Conservation (phyloP, 768 basidiomycete genomes). For the Collybia sp. region DNA sequence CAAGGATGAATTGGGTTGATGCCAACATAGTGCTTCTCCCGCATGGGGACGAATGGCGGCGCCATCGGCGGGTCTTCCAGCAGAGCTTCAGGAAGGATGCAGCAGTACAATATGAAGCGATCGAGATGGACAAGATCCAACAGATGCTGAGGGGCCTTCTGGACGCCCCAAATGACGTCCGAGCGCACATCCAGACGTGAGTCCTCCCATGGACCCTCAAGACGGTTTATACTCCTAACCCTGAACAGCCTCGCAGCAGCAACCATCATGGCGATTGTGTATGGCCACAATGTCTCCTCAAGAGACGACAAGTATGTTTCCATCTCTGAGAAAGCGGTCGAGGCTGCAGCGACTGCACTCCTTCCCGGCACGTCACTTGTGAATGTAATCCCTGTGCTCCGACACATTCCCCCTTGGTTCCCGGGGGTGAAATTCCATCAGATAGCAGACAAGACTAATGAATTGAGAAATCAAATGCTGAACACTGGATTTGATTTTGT, state of each 20-base stretch:
- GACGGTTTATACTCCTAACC: background rate
- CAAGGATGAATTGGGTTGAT: slow-evolving; percentile 7
- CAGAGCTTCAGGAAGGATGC: slow-evolving; percentile 28
- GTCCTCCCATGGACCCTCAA: background rate
- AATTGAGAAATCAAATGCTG: slow-evolving; percentile 8
- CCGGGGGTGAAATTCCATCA: slow-evolving; percentile 23
- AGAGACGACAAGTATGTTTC: slow-evolving; percentile 17
- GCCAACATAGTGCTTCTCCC: slow-evolving; percentile 28
- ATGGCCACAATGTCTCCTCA: slow-evolving; percentile 20
- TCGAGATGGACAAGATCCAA: slow-evolving; percentile 25
- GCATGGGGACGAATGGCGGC: slow-evolving; percentile 32
- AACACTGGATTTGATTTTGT: slow-evolving; percentile 11
- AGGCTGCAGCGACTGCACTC: slow-evolving; percentile 7
- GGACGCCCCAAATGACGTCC: slow-evolving; percentile 19
- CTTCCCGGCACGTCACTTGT: slow-evolving; percentile 18
- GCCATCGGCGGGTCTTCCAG: slow-evolving; percentile 29
- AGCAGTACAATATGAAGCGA: slow-evolving; percentile 18
- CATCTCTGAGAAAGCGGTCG: slow-evolving; percentile 13
- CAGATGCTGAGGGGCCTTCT: slow-evolving; percentile 24
- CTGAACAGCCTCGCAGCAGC: slow-evolving; percentile 7
- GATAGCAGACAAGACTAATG: slow-evolving; percentile 8
- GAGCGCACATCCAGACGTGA: slow-evolving; percentile 10
- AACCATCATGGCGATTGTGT: slow-evolving; percentile 18
- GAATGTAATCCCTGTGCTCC: slow-evolving; percentile 25
- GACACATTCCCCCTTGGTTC: slow-evolving; percentile 30